Percentiles rank a stretch among this genome's conserved stretches.
Evolutionary conservation across 306 rosid species (phyloP).

Genomic region (Canavalia ensiformis): DNA sequence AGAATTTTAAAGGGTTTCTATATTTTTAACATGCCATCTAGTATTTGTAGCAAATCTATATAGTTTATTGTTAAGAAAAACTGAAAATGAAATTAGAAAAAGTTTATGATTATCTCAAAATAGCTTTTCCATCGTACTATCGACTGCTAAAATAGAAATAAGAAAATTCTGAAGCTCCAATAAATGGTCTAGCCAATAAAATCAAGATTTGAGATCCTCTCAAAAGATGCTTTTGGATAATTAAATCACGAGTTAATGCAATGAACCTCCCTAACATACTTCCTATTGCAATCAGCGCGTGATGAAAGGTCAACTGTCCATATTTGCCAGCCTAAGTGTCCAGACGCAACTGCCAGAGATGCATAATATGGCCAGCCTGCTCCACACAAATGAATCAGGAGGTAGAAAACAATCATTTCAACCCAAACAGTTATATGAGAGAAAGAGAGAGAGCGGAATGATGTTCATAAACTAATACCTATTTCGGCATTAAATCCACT

Average conservation of each 20-base stretch:
- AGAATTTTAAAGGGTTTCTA: conserved; percentile 17
- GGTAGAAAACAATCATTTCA: conserved; percentile 15
- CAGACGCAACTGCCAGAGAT: conserved; percentile 79
- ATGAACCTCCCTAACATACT: conserved; percentile 58
- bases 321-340: conserved; percentile 92
- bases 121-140: conserved; percentile 26
- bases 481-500: conserved; percentile 83
- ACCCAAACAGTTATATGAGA: conserved; percentile 29
- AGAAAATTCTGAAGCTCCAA: conserved; percentile 36
- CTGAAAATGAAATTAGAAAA: conserved; percentile 11
- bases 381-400: conserved; percentile 44
- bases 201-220: not conserved
- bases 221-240: conserved; percentile 33
- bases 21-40: not conserved
- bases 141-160: conserved; percentile 22
- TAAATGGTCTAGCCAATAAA: conserved; percentile 35
- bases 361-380: conserved; percentile 92
- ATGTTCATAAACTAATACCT: conserved; percentile 55
- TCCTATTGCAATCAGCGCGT: conserved; percentile 80
- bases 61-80: conserved; percentile 13
- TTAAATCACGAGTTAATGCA: conserved; percentile 33
- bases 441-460: not conserved
- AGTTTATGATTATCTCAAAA: not conserved
- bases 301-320: conserved; percentile 78
- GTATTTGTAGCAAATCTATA: conserved; percentile 24